Conservation (phyloP, 2,329 filamentous ascomycete species). For the Cladosporium sp. region DNA sequence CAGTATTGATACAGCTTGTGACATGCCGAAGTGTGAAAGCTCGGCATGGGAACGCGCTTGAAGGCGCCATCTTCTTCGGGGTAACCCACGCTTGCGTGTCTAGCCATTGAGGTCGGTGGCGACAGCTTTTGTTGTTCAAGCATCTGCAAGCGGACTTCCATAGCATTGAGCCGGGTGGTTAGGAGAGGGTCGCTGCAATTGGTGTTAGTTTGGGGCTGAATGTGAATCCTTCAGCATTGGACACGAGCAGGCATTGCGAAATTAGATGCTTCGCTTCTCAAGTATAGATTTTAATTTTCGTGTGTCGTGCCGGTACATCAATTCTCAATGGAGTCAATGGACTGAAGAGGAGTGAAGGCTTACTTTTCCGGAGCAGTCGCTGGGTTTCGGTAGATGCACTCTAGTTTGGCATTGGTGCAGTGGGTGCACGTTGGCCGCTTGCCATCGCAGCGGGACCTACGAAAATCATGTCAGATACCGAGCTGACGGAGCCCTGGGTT, state of each 20-base stretch:
- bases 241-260: constrained; percentile 8
- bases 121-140: constrained; percentile 17
- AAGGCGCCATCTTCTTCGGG: constrained; percentile 19
- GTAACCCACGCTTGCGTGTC: constrained; percentile 5
- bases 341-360: background rate
- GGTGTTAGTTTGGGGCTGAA: background rate
- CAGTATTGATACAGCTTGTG: constrained; percentile 22
- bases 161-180: constrained; percentile 9
- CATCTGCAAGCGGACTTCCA: constrained; percentile 10
- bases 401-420: constrained; percentile 21
- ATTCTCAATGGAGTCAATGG: background rate
- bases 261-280: constrained; percentile 7
- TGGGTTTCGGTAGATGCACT: constrained; percentile 18
- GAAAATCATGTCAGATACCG: constrained; percentile 10
- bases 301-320: background rate
- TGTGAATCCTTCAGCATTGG: background rate
- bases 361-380: constrained; percentile 18
- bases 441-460: constrained; percentile 21
- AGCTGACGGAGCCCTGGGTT: background rate
- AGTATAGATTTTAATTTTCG: background rate
- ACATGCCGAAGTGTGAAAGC: constrained; percentile 17
- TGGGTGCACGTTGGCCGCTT: constrained; percentile 20
- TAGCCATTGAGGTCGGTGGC: constrained; percentile 10
- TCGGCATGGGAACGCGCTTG: constrained; percentile 20
- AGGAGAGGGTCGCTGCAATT: constrained; percentile 11